Base-by-base conservation (phyloP, 495 filamentous ascomycete genomes). In the Penicillium paradoxum region DNA sequence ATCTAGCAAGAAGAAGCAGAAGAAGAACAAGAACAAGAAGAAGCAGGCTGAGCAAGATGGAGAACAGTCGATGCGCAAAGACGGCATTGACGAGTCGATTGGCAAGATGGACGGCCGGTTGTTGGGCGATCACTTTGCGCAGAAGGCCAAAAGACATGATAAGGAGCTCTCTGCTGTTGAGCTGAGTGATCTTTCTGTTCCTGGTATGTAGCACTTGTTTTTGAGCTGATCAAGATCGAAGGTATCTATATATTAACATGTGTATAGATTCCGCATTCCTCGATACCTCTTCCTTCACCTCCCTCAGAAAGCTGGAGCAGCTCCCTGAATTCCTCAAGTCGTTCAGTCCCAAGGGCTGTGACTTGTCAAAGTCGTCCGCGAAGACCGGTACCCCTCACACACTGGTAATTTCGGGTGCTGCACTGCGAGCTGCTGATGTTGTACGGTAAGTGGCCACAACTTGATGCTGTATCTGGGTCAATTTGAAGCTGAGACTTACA, bases 51-150 rank as follows among this genome's bases (percentile, higher is more conserved):
- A 77, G 11, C 71, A 85, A 15, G 79, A 82, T 45, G 74, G 80
- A 38, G 64, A 83, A 37, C 77, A 85, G 52, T 58, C 81, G 38
- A 66, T 83, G 37, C 77, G 74, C n/a, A 71, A 77, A 47, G 67
- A 69, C n/a, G 81, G 83, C n/a, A 70, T 96, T 50, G 92, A 97
- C 67, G 79, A 79, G 56, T 84, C 86, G 0, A 89, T 97, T 65
- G 81, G 83, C 24, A 78, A 81, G 30, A 88, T 98, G 84, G 88
- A 96, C 56, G 84, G 79, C 42, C 79, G 80, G 49, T 73, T 97
- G 32, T 67, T 96, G n/a, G 87, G 91, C 0, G 93, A 97, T 67
- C 83, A 95, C 65, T 70, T 96, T 53, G 84, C 83, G n/a, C 83
- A 92, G 62, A 82, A 85, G 60, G 85, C 84, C 34, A 82, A 80